Evolutionary conservation across 2,329 filamentous ascomycete species (phyloP).

Genomic region (Lachnellula occidentalis): DNA sequence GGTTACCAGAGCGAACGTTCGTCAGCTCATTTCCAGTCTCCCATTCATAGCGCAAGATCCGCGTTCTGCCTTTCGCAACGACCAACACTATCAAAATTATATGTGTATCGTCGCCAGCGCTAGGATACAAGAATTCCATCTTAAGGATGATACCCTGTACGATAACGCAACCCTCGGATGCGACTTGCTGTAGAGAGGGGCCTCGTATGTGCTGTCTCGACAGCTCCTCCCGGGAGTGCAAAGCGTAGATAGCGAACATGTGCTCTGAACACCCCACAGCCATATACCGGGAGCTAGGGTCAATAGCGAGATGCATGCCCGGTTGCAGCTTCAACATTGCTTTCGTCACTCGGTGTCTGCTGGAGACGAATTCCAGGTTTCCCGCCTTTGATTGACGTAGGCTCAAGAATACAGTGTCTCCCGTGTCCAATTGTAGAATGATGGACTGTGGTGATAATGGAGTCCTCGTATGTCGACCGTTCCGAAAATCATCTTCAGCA

Average conservation of each 20-base stretch:
- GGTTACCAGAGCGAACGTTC: conserved; percentile 41
- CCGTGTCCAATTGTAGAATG: conserved; percentile 67
- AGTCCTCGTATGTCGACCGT: background rate
- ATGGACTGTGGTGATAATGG: conserved; percentile 71
- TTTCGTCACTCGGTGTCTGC: conserved; percentile 50
- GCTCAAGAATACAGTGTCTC: conserved; percentile 73
- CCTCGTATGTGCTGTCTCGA: conserved; percentile 42
- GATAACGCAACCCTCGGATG: conserved; percentile 28
- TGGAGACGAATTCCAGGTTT: conserved; percentile 36
- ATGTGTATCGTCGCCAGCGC: conserved; percentile 57
- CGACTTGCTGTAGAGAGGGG: conserved; percentile 54
- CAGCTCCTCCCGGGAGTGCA: conserved; percentile 52
- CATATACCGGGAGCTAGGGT: conserved; percentile 65
- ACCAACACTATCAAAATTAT: conserved; percentile 71
- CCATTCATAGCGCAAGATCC: conserved; percentile 58
- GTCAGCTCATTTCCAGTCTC: conserved; percentile 44
- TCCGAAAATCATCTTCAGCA: background rate
- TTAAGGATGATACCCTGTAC: conserved; percentile 74
- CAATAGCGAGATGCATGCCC: conserved; percentile 66
- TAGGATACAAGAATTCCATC: conserved; percentile 79
- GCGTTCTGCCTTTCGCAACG: conserved; percentile 42
- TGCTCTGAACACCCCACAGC: conserved; percentile 67
- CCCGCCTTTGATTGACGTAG: conserved; percentile 45
- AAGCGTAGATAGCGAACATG: conserved; percentile 65
- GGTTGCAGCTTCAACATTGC: conserved; percentile 47